phyloP scores from a whole-genome alignment of 306 rosid genomes.

The Vicia sativa region DNA sequence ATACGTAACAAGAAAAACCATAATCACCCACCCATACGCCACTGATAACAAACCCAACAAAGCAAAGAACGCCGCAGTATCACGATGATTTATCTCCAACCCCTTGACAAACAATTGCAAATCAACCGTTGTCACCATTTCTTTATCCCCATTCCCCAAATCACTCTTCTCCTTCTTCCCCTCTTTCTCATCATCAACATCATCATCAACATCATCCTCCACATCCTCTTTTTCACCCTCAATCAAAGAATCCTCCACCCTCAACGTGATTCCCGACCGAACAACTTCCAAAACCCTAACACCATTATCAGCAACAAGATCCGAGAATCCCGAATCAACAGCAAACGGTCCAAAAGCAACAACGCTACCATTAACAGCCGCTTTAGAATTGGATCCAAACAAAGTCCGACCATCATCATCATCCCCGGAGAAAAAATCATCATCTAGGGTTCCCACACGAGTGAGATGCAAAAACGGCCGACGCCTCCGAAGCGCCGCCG shows the following conservation, averaged over 20 bases:
- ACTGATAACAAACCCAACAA: constrained; percentile 73
- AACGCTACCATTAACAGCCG: constrained; percentile 52
- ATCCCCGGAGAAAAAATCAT: constrained; percentile 85
- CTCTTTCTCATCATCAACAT: neutral
- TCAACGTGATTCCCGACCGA: constrained; percentile 67
- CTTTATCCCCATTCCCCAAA: constrained; percentile 48
- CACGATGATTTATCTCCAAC: constrained; percentile 74
- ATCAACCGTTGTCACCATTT: constrained; percentile 55
- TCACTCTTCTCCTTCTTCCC: constrained; percentile 37
- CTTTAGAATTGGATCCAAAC: constrained; percentile 53
- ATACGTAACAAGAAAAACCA: constrained; percentile 81
- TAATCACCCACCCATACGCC: constrained; percentile 83
- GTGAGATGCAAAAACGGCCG: constrained; percentile 88
- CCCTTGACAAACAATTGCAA: constrained; percentile 69
- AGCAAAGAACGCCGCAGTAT: constrained; percentile 66
- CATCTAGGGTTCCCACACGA: constrained; percentile 89
- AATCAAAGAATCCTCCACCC: constrained; percentile 35
- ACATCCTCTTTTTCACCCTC: constrained; percentile 28
- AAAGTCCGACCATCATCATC: constrained; percentile 70
- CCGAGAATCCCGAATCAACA: constrained; percentile 63
- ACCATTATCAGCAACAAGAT: constrained; percentile 65
- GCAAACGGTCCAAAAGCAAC: constrained; percentile 48
- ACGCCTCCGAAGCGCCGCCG: constrained; percentile 45
- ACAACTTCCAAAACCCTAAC: constrained; percentile 70
- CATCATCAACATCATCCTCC: constrained; percentile 6